Base-by-base conservation (phyloP, 345 rosid genomes). In the Nasturtium officinale region DNA sequence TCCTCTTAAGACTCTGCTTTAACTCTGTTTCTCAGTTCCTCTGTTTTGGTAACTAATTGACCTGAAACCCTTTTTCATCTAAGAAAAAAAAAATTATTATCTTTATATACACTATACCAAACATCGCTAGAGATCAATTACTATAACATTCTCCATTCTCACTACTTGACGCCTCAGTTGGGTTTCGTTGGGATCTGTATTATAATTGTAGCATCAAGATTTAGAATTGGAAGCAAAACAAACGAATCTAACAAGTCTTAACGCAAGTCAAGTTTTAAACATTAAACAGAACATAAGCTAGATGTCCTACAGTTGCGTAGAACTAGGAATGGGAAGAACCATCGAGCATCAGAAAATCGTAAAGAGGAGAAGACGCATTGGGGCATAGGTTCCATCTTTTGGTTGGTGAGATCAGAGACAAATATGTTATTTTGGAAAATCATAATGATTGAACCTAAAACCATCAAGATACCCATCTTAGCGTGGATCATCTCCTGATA, bases 341-440 rank as follows among this genome's bases (percentile, higher is more conserved):
- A 70, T 21, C 74, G 58, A 47, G 66, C 48, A 59, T 48, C n/a
- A 0, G 59, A 48, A 26, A 58, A 70, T 12, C 0, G 67, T 10
- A 16, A 3, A 6, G 58, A 5, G 13, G 67, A 71, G 50, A 48
- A 11, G 32, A 71, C 40, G 17, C 67, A 60, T 25, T 48, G 37
- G 23, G 75, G 75, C 28, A 35, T 25, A 48, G 51, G 25, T 25
- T 42, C 35, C 48, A 40, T 42, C 35, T 40, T 15, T 15, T 40
- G 51, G 48, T 51, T 33, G 50, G 50, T 60, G 55, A 69, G 65
- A 69, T 69, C 65, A 69, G 12, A 69, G 56, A 69, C 57, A 58
- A 69, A 69, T 21, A 69, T 33, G 17, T 58, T n/a, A n/a, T n/a
- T n/a, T n/a, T n/a, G n/a, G 9, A 13, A 62, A 62, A 62, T 62